Evolutionary conservation across 2,329 filamentous ascomycete species (phyloP).

Genomic region (Monascus ruber): DNA sequence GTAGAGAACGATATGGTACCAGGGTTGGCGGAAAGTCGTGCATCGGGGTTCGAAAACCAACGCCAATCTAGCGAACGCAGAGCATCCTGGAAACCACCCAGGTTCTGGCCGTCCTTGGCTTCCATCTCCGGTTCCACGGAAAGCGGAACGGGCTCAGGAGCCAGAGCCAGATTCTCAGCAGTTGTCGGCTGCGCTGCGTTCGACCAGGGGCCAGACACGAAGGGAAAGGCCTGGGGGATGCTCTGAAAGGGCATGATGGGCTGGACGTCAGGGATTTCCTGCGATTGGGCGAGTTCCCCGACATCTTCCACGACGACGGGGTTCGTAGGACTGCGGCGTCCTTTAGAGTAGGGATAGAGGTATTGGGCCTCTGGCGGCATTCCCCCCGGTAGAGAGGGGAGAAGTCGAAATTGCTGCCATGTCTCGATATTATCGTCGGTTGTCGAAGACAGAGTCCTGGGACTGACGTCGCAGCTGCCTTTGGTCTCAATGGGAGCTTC

Average conservation of each 20-base stretch:
- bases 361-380: conserved; percentile 23
- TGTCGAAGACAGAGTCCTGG: conserved; percentile 24
- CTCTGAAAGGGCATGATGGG: conserved; percentile 19
- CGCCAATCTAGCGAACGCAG: conserved; percentile 21
- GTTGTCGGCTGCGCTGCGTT: conserved; percentile 9
- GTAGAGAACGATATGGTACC: conserved; percentile 13
- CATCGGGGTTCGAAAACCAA: conserved; percentile 23
- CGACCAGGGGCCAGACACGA: conserved; percentile 18
- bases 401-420: conserved; percentile 27
- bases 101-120: conserved; percentile 8
- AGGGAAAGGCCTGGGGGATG: conserved; percentile 17
- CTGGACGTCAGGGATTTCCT: conserved; percentile 18
- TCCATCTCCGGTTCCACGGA: conserved; percentile 11
- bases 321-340: conserved; percentile 11
- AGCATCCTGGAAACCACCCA: conserved; percentile 14
- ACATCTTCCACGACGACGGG: conserved; percentile 27
- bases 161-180: conserved; percentile 6
- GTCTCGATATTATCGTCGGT: conserved; percentile 27
- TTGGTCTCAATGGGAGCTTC: conserved; percentile 20
- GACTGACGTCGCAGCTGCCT: conserved; percentile 25
- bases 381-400: conserved; percentile 19
- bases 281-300: conserved; percentile 17
- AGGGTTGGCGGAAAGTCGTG: conserved; percentile 20
- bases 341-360: conserved; percentile 24
- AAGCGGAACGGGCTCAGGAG: conserved; percentile 7